A percentile compares a stretch with the other conserved stretches of the same genome.
Evolutionary conservation across 139 green algal species (phyloP).

Genomic region (Microglena sp.): DNA sequence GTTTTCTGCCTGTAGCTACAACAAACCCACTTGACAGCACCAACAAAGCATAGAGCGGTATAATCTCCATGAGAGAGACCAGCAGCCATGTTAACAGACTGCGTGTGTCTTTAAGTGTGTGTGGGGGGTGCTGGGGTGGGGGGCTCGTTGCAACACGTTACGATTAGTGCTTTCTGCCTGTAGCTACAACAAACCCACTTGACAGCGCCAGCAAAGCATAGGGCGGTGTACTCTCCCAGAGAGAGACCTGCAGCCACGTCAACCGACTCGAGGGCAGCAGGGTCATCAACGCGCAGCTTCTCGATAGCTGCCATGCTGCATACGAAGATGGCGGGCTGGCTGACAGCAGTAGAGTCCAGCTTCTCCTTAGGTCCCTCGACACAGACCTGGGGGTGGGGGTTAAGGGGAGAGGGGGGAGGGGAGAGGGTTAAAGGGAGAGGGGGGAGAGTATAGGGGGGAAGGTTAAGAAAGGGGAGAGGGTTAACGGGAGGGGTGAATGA

Average conservation of each 20-base stretch:
- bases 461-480: no score
- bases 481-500: no score
- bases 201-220: slow-evolving; percentile 81
- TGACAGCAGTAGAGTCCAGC: slow-evolving; percentile 88
- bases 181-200: slow-evolving; percentile 20
- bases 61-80: slow-evolving; percentile 94
- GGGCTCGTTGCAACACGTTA: no score
- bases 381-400: slow-evolving; percentile 29
- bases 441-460: no score
- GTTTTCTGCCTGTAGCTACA: not conserved
- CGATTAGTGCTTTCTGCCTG: not conserved
- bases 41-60: slow-evolving; percentile 91
- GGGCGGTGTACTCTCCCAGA: slow-evolving; percentile 96
- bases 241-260: slow-evolving; percentile 81
- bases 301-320: slow-evolving; percentile 89
- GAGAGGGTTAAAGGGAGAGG: no score
- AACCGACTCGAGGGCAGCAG: slow-evolving; percentile 59
- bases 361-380: slow-evolving; percentile 87
- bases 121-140: no score
- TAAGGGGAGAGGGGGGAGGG: no score
- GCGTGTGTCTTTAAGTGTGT: no score
- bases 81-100: slow-evolving; percentile 68
- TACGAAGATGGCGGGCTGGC: slow-evolving; percentile 98
- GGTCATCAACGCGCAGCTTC: slow-evolving; percentile 72
- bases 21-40: slow-evolving; percentile 43